Base-by-base conservation (phyloP, 2,329 filamentous ascomycete species). In the Lecanicillium sp. region DNA sequence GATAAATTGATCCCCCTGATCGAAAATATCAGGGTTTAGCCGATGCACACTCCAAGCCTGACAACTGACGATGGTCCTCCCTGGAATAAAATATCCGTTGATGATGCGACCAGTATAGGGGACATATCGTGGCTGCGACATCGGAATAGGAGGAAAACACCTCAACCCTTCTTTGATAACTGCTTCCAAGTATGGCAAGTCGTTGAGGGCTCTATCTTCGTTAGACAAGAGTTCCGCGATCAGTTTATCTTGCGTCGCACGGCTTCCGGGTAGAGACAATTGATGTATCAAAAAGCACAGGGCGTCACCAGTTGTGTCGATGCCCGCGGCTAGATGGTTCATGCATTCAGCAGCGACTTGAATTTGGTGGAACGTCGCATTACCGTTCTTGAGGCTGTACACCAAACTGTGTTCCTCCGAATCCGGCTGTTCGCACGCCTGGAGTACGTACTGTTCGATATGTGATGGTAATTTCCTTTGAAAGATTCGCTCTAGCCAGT, bases 271-370 rank as follows among this genome's bases (percentile, higher is more conserved):
- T 44, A 75, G 72, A 2, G 80, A 84, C 3, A 85, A 63, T 51
- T 83, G 72, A 70, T 78, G 80, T 73, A 85, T 80, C 9, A 85
- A 62, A 50, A 84, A 83, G 50, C 78, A 83, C 0, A 85, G 62
- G 0, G 69, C 77, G 46, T 84, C 80, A 12, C 80, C 79, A 0
- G 80, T 84, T 1, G 80, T 84, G 49, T 85, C 80, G 43, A 84
- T 83, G 0, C 80, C 80, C 0, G 80, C 80, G 0, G 73, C 77
- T 73, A 84, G 76, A 53, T 85, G 80, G 48, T 85, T 80, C 40
- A 81, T 70, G 49, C 77, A 81, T 55, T 85, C 80, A 14, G 80
- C 78, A 0, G 78, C 78, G 43, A 75, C 69, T 47, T 78, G 70
- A 3, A 74, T 57, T 5, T 62, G 55, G 22, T 71, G 64, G 22